A percentile compares a stretch with the other conserved stretches of the same genome.
phyloP scores from a whole-genome alignment of 23 red algal species.

The Gracilaria gracilis region DNA sequence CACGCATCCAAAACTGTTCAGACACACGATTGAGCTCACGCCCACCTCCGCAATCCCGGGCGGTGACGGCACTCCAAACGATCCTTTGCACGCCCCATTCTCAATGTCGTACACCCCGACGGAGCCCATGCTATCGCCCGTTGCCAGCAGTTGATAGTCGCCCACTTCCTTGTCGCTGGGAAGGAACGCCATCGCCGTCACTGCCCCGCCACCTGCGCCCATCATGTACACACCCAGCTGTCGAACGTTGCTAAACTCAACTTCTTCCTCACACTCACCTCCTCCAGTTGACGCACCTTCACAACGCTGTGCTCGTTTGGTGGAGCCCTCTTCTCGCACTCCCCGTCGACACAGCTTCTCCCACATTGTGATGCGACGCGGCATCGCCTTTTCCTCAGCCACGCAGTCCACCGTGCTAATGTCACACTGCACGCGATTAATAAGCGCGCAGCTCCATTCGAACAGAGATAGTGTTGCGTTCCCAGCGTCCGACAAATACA shows the following conservation, averaged over 20 bases:
- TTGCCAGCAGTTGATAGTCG: slow-evolving; percentile 56
- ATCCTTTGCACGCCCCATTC: slow-evolving; percentile 32
- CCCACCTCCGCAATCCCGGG: slow-evolving; percentile 57
- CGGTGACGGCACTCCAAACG: slow-evolving; percentile 56
- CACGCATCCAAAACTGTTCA: slow-evolving; percentile 42
- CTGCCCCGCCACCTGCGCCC: slow-evolving; percentile 44
- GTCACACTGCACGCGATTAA: slow-evolving; percentile 50
- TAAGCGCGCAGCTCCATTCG: slow-evolving; percentile 62
- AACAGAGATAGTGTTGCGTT: slow-evolving; percentile 54
- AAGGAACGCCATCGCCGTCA: slow-evolving; percentile 58
- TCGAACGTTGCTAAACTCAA: background rate
- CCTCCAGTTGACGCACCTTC: too few relatives aligned
- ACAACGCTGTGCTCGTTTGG: background rate
- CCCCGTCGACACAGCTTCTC: slow-evolving; percentile 31
- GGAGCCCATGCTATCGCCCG: slow-evolving; percentile 57
- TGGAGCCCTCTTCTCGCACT: background rate
- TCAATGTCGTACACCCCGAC: slow-evolving; percentile 67
- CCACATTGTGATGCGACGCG: slow-evolving; percentile 55
- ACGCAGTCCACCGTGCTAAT: background rate
- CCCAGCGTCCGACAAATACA: slow-evolving; percentile 16
- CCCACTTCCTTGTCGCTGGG: slow-evolving; percentile 54
- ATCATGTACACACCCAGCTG: slow-evolving; percentile 47
- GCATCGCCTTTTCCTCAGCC: slow-evolving; percentile 37
- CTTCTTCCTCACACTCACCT: background rate
- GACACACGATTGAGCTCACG: slow-evolving; percentile 52